A percentile compares a stretch with the other conserved stretches of the same genome.
These are phyloP conservation scores for Nissolia schottii DNA, from an alignment of 306 rosid genomes.

Conservation along the genomic window DNA sequence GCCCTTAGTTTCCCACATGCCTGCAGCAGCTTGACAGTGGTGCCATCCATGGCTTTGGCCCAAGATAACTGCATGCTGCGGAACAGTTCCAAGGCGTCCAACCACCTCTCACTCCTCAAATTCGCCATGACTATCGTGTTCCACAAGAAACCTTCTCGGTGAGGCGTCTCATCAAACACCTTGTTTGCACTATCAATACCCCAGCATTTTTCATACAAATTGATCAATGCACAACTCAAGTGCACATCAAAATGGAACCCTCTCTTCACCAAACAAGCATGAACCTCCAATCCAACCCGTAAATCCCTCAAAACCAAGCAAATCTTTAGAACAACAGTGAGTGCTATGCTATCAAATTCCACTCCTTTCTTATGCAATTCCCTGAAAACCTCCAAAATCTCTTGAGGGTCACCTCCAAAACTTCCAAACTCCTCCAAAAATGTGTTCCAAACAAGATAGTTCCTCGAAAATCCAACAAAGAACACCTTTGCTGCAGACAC, in stretches of 20 bases:
- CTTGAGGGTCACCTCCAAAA: conserved; percentile 42
- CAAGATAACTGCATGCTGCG: conserved; percentile 44
- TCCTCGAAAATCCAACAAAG: conserved; percentile 48
- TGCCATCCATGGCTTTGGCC: conserved; percentile 36
- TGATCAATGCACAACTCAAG: conserved; percentile 52
- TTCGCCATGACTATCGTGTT: conserved; percentile 54
- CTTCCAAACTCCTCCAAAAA: conserved; percentile 46
- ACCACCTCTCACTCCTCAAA: conserved; percentile 51
- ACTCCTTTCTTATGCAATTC: conserved; percentile 41
- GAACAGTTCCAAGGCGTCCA: conserved; percentile 41
- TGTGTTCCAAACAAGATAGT: conserved; percentile 43
- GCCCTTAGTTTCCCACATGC: conserved; percentile 68
- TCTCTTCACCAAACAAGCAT: conserved; percentile 52
- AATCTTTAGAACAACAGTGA: conserved; percentile 48
- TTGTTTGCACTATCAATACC: conserved; percentile 46
- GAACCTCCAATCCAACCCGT: conserved; percentile 52
- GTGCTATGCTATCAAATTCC: conserved; percentile 39
- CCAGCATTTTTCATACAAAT: conserved; percentile 52
- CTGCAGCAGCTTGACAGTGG: conserved; percentile 52
- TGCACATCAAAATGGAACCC: conserved; percentile 53
- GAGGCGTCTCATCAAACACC: conserved; percentile 45
- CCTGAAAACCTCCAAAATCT: conserved; percentile 42
- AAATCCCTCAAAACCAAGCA: conserved; percentile 41
- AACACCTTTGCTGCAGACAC: conserved; percentile 48
- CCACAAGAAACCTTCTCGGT: conserved; percentile 56